Evolutionary conservation across 2,329 filamentous ascomycete species (phyloP), one percentile per base, ranked within the genome.

Genomic region (Talaromyces sp.): DNA sequence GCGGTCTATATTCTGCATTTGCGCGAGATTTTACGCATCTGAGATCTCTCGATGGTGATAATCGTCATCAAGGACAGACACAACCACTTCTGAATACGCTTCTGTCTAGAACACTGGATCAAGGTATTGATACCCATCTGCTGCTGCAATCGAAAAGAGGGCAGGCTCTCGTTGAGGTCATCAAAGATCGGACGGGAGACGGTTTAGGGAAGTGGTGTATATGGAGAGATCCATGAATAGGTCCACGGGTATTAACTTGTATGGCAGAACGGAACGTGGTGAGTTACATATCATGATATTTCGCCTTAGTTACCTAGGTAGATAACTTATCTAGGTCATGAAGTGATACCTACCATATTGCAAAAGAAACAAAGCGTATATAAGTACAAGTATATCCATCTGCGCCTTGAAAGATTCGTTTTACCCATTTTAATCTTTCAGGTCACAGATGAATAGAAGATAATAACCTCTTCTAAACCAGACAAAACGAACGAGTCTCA

Each of bases 121-220:
- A 74, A 54, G 72, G 73, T 0, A 69, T 74, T 40, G 74, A 77
- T 65, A 66, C 64, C 1, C 74, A 77, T 65, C 54, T 77, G 1
- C 60, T 76, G 15, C 74, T 22, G 73, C 73, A 17, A 19, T n/a
- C 31, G 63, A 61, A 41, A 62, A 66, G 17, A 64, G 65, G 48
- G 56, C 39, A 53, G 33, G n/a, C 19, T 36, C 25, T 75, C 15
- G 64, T 74, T 1, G 74, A 76, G 61, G 67, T 76, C 5, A 67
- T 74, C 37, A 77, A 77, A 62, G 73, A 76, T 59, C 67, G 74
- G 5, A 62, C 65, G 4, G 74, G 73, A 0, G 60, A 63, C 53
- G 64, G 66, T 25, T 33, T 72, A 17, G 74, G 74, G 11, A 72
- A 66, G 62, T 76, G 73, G 73, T 69, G 70, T 57, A 60, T 67